phyloP scores from a whole-genome alignment of 2,329 filamentous ascomycete species.

The Sporothrix euskadiensis region DNA sequence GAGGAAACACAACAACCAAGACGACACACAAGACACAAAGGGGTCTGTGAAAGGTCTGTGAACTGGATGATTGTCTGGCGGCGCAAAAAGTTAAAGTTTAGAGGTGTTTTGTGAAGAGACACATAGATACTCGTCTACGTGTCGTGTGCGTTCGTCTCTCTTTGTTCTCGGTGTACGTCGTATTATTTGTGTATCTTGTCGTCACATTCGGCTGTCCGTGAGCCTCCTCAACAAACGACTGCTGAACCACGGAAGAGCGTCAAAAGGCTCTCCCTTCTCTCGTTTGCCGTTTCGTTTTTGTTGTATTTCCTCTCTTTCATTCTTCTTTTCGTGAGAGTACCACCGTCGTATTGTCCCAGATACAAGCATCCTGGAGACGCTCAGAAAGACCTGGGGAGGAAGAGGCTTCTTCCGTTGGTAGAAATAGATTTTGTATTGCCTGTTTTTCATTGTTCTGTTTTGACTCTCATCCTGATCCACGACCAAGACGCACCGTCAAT shows the following conservation, averaged over 20 bases:
- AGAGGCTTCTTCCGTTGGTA: background rate
- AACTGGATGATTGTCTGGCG: background rate
- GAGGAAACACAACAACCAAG: background rate
- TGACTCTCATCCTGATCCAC: conserved; percentile 9
- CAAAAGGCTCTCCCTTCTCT: background rate
- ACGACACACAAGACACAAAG: conserved; percentile 2
- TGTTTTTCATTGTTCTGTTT: conserved; percentile 10
- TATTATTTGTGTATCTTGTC: background rate
- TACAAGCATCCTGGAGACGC: background rate
- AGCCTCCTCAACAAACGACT: background rate
- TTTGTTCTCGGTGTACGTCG: background rate
- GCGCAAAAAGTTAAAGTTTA: conserved; percentile 2
- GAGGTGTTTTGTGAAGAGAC: background rate
- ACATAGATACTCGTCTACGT: background rate
- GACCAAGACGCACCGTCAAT: conserved; percentile 17
- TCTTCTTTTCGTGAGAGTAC: background rate
- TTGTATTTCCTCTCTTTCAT: background rate
- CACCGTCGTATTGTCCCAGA: conserved; percentile 21
- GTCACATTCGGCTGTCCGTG: background rate
- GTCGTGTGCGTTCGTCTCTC: background rate
- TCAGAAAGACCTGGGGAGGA: background rate
- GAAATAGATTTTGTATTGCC: background rate
- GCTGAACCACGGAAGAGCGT: conserved; percentile 14
- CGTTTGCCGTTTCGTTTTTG: conserved; percentile 18
- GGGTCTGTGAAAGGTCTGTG: background rate